Conservation (phyloP, 345 rosid species). For the Eucalyptus pauciflora region DNA sequence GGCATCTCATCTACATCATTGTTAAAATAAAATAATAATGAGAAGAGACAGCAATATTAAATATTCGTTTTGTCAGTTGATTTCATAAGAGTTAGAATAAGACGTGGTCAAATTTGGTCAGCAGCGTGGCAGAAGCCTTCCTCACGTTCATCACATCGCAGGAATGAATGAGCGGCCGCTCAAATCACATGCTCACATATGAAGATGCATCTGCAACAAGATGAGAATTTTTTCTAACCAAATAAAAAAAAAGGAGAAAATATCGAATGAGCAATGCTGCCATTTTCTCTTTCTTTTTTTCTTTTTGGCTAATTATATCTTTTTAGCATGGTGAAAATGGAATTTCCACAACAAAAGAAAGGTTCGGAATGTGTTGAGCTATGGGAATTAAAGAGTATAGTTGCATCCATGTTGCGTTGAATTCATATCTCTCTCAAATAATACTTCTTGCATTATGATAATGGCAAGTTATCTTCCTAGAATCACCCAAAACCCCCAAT, state of each 20-base stretch:
- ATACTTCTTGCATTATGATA: neutral
- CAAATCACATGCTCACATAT: neutral
- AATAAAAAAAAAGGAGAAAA: neutral
- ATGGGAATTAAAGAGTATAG: neutral
- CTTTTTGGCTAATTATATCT: neutral
- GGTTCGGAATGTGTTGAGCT: neutral
- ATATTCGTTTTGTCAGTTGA: neutral
- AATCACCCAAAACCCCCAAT: neutral
- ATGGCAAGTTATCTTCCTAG: neutral
- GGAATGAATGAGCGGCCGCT: neutral
- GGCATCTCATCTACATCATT: neutral
- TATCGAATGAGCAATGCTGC: neutral
- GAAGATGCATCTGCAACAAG: neutral
- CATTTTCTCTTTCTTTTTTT: neutral
- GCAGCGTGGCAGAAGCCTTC: neutral
- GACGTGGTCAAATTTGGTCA: neutral
- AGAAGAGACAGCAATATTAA: neutral
- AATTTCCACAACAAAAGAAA: neutral
- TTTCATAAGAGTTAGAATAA: neutral
- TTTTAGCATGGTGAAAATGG: neutral
- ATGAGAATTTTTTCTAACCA: neutral
- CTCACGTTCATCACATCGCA: neutral
- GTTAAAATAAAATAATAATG: neutral
- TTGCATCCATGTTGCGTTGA: fast-evolving
- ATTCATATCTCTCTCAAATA: neutral